These are phyloP conservation scores for Debaryomyces tyrocola DNA, from an alignment of 805 yeast genomes.

Conservation along the genomic window DNA sequence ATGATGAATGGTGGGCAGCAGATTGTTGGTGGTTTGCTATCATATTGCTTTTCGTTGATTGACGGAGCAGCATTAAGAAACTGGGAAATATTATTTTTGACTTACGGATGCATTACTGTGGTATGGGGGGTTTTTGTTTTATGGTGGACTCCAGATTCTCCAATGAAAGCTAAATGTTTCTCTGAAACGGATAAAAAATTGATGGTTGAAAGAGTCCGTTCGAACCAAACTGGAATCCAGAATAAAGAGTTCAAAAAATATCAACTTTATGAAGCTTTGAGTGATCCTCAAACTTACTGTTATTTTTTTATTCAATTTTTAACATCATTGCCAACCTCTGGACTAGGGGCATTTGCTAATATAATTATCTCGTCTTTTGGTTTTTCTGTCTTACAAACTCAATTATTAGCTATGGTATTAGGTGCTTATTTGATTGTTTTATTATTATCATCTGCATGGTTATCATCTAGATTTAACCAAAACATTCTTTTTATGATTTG, in stretches of 20 bases:
- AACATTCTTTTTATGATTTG: constrained; percentile 15
- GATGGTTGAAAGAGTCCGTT: constrained; percentile 30
- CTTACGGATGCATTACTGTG: constrained; percentile 60
- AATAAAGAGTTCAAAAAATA: constrained; percentile 34
- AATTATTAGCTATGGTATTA: neutral
- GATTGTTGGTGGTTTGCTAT: constrained; percentile 55
- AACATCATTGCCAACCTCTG: constrained; percentile 38
- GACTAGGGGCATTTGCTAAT: constrained; percentile 35
- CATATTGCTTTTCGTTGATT: constrained; percentile 18
- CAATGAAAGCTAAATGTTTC: constrained; percentile 39
- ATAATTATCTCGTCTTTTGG: constrained; percentile 8
- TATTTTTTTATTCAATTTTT: constrained; percentile 25
- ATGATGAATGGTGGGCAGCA: constrained; percentile 40
- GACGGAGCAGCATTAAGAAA: constrained; percentile 39
- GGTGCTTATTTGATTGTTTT: constrained; percentile 11
- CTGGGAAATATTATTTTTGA: constrained; percentile 62
- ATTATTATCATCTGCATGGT: constrained; percentile 4
- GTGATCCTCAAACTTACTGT: constrained; percentile 36
- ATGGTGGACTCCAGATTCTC: constrained; percentile 43
- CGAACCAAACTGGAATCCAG: constrained; percentile 44
- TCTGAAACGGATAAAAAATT: constrained; percentile 31
- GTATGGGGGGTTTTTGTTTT: constrained; percentile 48
- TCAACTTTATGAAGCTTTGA: constrained; percentile 37
- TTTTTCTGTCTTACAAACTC: constrained; percentile 10
- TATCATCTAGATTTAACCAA: constrained; percentile 12